A percentile compares a stretch with the other conserved stretches of the same genome.
Evolutionary conservation across 2,329 filamentous ascomycete species (phyloP).

Genomic region (Lasiodiplodia gonubiensis): DNA sequence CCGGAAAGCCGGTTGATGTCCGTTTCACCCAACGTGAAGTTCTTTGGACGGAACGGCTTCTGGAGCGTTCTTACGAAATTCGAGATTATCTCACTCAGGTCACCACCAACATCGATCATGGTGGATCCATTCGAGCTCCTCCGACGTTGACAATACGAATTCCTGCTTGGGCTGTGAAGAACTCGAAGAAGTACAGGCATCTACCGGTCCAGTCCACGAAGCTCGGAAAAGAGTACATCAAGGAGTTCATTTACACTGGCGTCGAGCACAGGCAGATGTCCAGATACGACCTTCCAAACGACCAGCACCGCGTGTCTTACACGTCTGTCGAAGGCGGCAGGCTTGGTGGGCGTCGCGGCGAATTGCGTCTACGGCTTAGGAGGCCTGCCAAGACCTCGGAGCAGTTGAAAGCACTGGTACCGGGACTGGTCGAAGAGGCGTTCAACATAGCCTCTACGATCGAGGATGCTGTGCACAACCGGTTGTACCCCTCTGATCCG

Average conservation of each 20-base stretch:
- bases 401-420: neutral
- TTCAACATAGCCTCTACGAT: conserved; percentile 5
- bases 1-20: conserved; percentile 39
- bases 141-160: conserved; percentile 35
- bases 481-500: neutral
- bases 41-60: conserved; percentile 30
- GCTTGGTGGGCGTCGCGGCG: conserved; percentile 36
- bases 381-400: neutral
- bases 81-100: conserved; percentile 33
- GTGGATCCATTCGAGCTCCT: conserved; percentile 39
- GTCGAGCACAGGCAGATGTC: conserved; percentile 39
- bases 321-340: conserved; percentile 38
- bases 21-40: conserved; percentile 35
- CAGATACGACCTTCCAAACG: conserved; percentile 29
- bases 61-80: conserved; percentile 30
- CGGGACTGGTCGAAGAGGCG: conserved; percentile 6
- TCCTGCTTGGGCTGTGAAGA: conserved; percentile 39
- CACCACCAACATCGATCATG: conserved; percentile 30
- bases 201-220: neutral
- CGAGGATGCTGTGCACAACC: conserved; percentile 13
- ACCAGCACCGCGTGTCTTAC: conserved; percentile 33
- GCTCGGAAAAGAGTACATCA: conserved; percentile 25
- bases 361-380: conserved; percentile 34
- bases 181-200: conserved; percentile 2
- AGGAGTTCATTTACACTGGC: conserved; percentile 40